Conservation (phyloP, 768 basidiomycete species). For the Dacryopinax spathularia region DNA sequence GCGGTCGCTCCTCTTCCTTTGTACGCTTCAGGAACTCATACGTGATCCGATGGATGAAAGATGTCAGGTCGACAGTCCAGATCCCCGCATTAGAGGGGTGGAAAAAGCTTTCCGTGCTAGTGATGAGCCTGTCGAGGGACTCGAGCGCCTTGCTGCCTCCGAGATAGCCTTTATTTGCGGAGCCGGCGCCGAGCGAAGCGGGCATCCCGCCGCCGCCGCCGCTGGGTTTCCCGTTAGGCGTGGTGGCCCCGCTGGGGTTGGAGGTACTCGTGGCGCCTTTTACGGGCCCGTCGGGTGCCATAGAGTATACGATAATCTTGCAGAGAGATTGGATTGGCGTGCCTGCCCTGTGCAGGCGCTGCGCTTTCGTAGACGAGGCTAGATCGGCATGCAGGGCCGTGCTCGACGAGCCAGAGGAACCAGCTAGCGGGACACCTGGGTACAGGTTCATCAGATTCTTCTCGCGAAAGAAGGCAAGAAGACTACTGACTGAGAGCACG, state of each 20-base stretch:
- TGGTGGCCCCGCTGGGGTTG: slow-evolving; percentile 20
- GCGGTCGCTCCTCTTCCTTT: slow-evolving; percentile 58
- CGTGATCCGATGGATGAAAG: slow-evolving; percentile 56
- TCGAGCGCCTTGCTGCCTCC: slow-evolving; percentile 82
- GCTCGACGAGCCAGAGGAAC: neutral
- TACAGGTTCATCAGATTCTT: slow-evolving; percentile 47
- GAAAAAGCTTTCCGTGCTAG: slow-evolving; percentile 86
- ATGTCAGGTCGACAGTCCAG: slow-evolving; percentile 63
- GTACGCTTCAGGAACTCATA: slow-evolving; percentile 68
- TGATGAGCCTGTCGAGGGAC: slow-evolving; percentile 72
- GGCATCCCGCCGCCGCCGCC: neutral
- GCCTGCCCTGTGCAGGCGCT: neutral
- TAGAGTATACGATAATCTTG: slow-evolving; percentile 75
- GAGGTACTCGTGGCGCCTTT: slow-evolving; percentile 31
- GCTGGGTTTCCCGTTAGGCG: neutral
- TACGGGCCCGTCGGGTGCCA: slow-evolving; percentile 62
- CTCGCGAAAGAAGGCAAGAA: neutral
- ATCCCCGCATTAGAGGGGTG: slow-evolving; percentile 85
- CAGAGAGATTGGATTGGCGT: slow-evolving; percentile 46
- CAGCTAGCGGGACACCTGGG: slow-evolving; percentile 48
- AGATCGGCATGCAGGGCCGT: neutral
- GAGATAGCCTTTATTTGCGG: slow-evolving; percentile 34
- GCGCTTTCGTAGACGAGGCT: neutral
- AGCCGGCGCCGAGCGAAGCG: slow-evolving; percentile 6
- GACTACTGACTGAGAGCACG: slow-evolving; percentile 9